Evolutionary conservation across 2,329 filamentous ascomycete genomes (phyloP), one percentile per base, ranked within the genome.

Genomic region (Fusarium hostae): DNA sequence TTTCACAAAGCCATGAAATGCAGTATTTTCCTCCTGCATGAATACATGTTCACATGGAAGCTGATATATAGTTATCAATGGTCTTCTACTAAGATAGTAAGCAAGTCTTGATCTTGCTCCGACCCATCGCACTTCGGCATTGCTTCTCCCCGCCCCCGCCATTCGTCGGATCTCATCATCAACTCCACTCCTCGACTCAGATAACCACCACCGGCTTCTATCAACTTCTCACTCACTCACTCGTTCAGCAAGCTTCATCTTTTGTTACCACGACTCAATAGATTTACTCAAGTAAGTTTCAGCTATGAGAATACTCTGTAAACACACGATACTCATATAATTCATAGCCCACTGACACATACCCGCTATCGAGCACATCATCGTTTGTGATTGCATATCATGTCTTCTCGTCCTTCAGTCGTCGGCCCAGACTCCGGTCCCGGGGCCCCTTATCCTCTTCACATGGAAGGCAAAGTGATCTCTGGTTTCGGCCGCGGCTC

Each of bases 401-500:
- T 81, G 79, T 66, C 79, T 37, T 68, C 73, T 20, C 91, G 94
- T 68, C 91, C 93, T 50, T 84, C 87, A 56, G 88, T 96, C 74
- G 89, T 94, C 65, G 95, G 95, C 61, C 86, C 91, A 12, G 89
- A 93, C 45, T 81, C 84, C 41, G 94, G 94, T 6, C 95, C 95
- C 16, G 86, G 90, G 76, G 56, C 89, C 9, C 96, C 96, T 1
- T 98, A 91, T 81, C 96, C 96, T 1, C 87, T 97, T 75, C 89
- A 87, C 74, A 91, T 98, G 83, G 91, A 92, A 68, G 96, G 96
- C 28, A 89, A 91, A 60, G 94, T 99, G 28, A 94, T 98, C 77
- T 92, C 93, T 77, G 96, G 96, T 37, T 98, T 98, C 81, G 95
- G 96, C 44, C 89, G 96, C 66, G 96, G 96, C 20, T 97, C 94